These are phyloP conservation scores for Fusarium acutatum DNA, from an alignment of 2,329 filamentous ascomycete genomes.

Conservation along the genomic window DNA sequence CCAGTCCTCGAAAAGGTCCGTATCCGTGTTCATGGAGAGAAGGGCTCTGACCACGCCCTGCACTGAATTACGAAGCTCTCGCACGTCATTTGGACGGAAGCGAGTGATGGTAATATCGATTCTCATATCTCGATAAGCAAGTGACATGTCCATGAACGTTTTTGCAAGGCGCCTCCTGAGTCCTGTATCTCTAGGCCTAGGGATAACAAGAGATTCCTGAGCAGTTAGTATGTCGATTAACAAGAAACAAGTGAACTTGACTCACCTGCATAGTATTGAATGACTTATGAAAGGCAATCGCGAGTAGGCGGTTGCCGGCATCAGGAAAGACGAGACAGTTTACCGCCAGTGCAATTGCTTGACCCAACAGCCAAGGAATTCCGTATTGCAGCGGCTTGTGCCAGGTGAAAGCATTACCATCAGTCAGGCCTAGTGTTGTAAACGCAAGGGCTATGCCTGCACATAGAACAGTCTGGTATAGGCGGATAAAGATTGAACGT, in stretches of 20 bases:
- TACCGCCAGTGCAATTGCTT: constrained; percentile 60
- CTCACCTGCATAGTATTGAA: constrained; percentile 58
- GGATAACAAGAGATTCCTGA: constrained; percentile 46
- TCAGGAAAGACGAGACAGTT: constrained; percentile 61
- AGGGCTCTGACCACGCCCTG: constrained; percentile 64
- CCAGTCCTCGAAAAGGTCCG: constrained; percentile 52
- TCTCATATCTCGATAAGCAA: constrained; percentile 63
- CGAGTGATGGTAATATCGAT: constrained; percentile 65
- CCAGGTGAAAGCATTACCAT: constrained; percentile 55
- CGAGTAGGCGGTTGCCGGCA: constrained; percentile 62
- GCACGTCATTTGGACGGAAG: constrained; percentile 60
- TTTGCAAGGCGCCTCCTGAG: constrained; percentile 56
- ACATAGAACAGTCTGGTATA: constrained; percentile 64
- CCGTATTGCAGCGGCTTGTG: constrained; percentile 60
- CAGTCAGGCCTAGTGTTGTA: constrained; percentile 61
- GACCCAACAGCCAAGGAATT: constrained; percentile 64
- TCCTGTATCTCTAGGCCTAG: constrained; percentile 41
- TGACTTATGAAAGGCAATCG: constrained; percentile 56
- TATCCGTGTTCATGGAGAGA: constrained; percentile 60
- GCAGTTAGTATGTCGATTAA: not conserved
- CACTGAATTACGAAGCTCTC: constrained; percentile 61
- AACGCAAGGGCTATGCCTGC: constrained; percentile 65
- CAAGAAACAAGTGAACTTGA: not conserved
- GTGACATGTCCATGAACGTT: constrained; percentile 64
- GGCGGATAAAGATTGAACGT: constrained; percentile 63